phyloP scores from a whole-genome alignment of 2,329 filamentous ascomycete species.

The Sporothrix humicola region DNA sequence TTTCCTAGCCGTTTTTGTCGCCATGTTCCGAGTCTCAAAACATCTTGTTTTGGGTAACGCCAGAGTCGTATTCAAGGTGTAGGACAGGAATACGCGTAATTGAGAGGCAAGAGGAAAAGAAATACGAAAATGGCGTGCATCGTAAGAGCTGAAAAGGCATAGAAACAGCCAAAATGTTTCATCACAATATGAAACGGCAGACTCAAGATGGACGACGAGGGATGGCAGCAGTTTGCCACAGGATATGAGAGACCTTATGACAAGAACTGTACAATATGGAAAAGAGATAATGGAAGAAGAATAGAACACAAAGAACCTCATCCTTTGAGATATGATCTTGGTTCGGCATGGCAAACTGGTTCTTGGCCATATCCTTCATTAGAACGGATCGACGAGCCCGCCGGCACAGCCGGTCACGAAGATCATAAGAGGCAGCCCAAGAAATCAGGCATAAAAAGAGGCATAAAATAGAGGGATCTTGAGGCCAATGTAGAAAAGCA shows the following conservation, averaged over 20 bases:
- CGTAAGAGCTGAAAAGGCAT: not conserved
- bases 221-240: not conserved
- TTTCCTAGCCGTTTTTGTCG: not conserved
- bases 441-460: not conserved
- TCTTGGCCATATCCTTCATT: not conserved
- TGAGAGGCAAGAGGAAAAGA: not conserved
- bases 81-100: not conserved
- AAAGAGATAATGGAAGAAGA: too few relatives aligned
- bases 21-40: not conserved
- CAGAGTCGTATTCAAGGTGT: not conserved
- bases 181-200: slow-evolving; percentile 7
- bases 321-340: too few relatives aligned
- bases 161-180: not conserved
- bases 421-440: not conserved
- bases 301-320: too few relatives aligned
- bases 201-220: not conserved
- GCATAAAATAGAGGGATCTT: not conserved
- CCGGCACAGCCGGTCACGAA: not conserved
- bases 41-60: slow-evolving; percentile 1
- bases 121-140: not conserved
- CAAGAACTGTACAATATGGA: too few relatives aligned
- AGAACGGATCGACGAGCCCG: not conserved
- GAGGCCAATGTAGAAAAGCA: too few relatives aligned
- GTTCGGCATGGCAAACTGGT: not conserved
- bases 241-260: too few relatives aligned